These are phyloP conservation scores for Sordariomycetes sp. DNA, from an alignment of 2,329 filamentous ascomycete species.

Conservation along the genomic window DNA sequence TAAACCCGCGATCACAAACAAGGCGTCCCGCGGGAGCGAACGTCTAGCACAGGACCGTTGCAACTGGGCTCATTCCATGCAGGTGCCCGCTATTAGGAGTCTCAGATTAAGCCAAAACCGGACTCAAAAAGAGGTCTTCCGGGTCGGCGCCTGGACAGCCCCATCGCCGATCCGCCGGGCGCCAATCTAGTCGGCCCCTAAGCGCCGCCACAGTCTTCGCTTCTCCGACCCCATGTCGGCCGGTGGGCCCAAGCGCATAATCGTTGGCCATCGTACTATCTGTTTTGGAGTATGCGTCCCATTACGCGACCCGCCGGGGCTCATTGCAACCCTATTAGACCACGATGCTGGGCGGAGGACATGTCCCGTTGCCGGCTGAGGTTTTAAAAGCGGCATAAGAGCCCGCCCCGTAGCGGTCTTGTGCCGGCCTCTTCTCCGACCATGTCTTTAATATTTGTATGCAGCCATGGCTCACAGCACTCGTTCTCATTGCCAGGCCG, in stretches of 20 bases:
- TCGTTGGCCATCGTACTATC: not conserved
- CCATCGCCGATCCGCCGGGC: not conserved
- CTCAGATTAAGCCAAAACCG: not conserved
- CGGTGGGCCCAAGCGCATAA: not conserved
- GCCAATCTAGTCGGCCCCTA: not conserved
- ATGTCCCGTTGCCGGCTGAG: not conserved
- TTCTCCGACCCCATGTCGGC: not conserved
- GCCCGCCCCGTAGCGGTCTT: not conserved
- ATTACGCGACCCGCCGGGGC: not conserved
- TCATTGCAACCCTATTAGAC: not conserved
- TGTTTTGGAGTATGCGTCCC: not conserved
- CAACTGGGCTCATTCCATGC: too few species aligned
- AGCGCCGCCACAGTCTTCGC: not conserved
- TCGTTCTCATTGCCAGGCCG: not conserved
- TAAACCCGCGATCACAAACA: too few species aligned
- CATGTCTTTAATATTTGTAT: not conserved
- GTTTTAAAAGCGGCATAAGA: not conserved
- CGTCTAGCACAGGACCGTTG: too few species aligned
- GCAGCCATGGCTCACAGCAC: not conserved
- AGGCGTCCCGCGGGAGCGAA: too few species aligned
- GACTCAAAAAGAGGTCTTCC: not conserved
- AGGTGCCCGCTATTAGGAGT: too few species aligned
- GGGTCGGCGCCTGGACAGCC: not conserved
- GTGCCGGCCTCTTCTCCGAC: not conserved
- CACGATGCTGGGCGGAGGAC: not conserved